phyloP scores from a whole-genome alignment of 2,329 filamentous ascomycete genomes.

The Rhinocladiella similis region DNA sequence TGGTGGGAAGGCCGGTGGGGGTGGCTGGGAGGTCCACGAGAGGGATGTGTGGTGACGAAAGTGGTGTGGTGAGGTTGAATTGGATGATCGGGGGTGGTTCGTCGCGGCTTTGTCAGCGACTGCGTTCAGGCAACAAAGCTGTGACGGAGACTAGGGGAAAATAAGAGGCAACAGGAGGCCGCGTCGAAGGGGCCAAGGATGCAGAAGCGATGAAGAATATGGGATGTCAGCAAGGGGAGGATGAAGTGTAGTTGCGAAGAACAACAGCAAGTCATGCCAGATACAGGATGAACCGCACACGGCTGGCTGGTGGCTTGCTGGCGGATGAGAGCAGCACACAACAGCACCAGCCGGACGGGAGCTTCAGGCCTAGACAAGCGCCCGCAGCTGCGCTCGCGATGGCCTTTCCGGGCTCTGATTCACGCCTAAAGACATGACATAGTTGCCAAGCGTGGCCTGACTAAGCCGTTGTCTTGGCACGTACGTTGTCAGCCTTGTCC shows the following conservation, averaged over 20 bases:
- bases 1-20: neutral
- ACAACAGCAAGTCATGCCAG: constrained; percentile 4
- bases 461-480: neutral
- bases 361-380: neutral
- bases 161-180: neutral
- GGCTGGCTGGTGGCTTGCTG: neutral
- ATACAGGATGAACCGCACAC: constrained; percentile 6
- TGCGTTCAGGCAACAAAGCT: constrained; percentile 17
- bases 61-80: constrained; percentile 7
- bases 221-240: constrained; percentile 20
- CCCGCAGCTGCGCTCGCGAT: neutral
- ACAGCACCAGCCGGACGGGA: neutral
- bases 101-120: constrained; percentile 19
- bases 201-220: constrained; percentile 16
- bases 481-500: neutral
- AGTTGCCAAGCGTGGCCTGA: neutral
- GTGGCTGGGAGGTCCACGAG: neutral
- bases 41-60: constrained; percentile 4
- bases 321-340: neutral
- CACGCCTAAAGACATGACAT: neutral
- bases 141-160: constrained; percentile 11
- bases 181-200: neutral
- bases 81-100: constrained; percentile 1
- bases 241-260: constrained; percentile 3
- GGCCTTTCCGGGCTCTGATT: neutral